These are phyloP conservation scores for Sporobolomyces roseus DNA, from an alignment of 768 basidiomycete genomes.

Conservation along the genomic window DNA sequence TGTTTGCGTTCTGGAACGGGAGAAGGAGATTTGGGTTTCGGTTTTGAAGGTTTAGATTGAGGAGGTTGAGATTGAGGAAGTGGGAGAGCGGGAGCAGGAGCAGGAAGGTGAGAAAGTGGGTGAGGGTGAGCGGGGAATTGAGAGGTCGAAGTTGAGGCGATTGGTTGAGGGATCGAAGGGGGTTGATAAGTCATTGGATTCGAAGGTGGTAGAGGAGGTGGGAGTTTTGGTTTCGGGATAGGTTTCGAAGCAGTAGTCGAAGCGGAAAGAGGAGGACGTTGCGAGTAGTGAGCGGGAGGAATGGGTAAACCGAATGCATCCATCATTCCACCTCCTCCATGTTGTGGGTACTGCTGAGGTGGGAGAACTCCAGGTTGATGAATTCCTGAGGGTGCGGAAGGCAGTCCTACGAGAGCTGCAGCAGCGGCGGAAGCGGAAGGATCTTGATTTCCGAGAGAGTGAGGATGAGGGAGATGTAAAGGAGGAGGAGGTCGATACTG, in stretches of 20 bases:
- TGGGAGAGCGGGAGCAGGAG: not conserved
- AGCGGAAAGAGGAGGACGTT: not conserved
- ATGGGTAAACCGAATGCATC: slow-evolving; percentile 8
- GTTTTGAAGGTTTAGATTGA: not conserved
- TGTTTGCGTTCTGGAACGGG: not conserved
- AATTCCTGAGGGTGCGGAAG: not conserved
- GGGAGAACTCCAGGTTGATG: too few species aligned
- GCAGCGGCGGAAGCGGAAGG: slow-evolving; percentile 12
- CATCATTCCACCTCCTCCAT: not conserved
- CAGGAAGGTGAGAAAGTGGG: too few species aligned
- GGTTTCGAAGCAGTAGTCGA: not conserved
- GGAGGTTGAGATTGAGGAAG: not conserved
- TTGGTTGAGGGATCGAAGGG: not conserved
- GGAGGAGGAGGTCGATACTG: not conserved
- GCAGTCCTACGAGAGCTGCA: slow-evolving; percentile 1
- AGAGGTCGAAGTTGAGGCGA: too few species aligned
- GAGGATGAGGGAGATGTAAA: not conserved
- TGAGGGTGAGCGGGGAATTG: too few species aligned
- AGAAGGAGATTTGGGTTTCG: not conserved
- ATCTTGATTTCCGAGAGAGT: not conserved
- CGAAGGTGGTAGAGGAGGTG: too few species aligned
- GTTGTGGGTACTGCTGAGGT: too few species aligned
- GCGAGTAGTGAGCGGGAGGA: slow-evolving; percentile 10
- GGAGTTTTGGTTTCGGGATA: too few species aligned
- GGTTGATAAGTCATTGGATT: too few species aligned